Percentiles rank a stretch among this genome's conserved stretches.
phyloP scores from a whole-genome alignment of 2,329 filamentous ascomycete species.

The Exophiala sp. region DNA sequence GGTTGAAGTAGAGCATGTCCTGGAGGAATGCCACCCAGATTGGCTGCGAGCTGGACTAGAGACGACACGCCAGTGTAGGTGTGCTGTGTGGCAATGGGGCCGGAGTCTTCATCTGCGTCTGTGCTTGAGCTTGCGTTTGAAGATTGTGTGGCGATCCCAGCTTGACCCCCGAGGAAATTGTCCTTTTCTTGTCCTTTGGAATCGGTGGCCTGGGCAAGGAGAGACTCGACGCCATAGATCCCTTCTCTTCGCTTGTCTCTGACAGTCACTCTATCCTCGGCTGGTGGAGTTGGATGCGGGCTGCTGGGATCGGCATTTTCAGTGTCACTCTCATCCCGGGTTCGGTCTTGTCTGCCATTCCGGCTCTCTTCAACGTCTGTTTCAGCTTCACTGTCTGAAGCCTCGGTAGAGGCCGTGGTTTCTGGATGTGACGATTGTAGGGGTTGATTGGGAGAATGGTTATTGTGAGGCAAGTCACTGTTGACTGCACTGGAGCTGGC shows the following conservation, averaged over 20 bases:
- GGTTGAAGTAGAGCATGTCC: neutral
- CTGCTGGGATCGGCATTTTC: slow-evolving; percentile 5
- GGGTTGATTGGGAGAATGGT: neutral
- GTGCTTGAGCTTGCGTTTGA: neutral
- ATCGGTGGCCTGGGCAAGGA: slow-evolving; percentile 8
- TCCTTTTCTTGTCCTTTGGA: neutral
- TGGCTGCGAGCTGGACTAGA: neutral
- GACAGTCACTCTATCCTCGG: neutral
- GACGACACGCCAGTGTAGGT: slow-evolving; percentile 13
- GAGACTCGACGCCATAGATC: slow-evolving; percentile 18
- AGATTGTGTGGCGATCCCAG: neutral
- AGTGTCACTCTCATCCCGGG: slow-evolving; percentile 1
- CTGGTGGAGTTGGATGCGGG: neutral
- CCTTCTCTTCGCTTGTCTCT: slow-evolving; percentile 11
- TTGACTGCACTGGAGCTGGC: neutral
- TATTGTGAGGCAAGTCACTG: neutral
- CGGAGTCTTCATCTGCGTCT: neutral
- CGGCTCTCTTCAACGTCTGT: slow-evolving; percentile 9
- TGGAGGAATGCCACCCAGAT: neutral
- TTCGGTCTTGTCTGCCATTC: neutral
- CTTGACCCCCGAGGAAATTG: neutral
- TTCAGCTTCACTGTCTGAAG: slow-evolving; percentile 12
- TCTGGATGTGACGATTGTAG: neutral
- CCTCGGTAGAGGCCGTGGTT: neutral
- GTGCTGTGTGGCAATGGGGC: neutral